Evolutionary conservation across 768 basidiomycete genomes (phyloP).

Genomic region (Podaxis sp.): DNA sequence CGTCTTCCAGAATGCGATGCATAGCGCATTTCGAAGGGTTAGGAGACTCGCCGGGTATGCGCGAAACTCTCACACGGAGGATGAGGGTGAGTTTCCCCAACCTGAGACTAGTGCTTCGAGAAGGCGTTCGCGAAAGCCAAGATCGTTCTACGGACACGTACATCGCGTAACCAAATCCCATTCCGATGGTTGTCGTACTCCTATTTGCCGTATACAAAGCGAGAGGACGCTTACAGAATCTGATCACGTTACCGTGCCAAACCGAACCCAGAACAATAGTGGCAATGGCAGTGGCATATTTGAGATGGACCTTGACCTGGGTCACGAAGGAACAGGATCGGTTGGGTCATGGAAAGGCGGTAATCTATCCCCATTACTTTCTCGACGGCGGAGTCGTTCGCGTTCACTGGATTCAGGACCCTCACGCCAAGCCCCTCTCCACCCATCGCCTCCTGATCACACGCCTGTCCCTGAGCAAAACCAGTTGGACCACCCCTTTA

Average conservation of each 20-base stretch:
- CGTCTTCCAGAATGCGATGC: slow-evolving; percentile 58
- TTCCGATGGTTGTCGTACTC: slow-evolving; percentile 26
- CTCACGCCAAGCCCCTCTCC: slow-evolving; percentile 21
- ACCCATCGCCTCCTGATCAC: slow-evolving; percentile 21
- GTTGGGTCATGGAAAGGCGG: slow-evolving; percentile 20
- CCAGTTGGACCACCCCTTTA: slow-evolving; percentile 41
- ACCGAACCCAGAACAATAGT: slow-evolving; percentile 13
- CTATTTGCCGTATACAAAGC: slow-evolving; percentile 63
- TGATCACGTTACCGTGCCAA: slow-evolving; percentile 20
- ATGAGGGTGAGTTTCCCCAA: slow-evolving; percentile 42
- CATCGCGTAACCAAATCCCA: slow-evolving; percentile 38
- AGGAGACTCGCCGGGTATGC: slow-evolving; percentile 44
- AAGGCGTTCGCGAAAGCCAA: slow-evolving; percentile 23
- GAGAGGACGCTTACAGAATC: slow-evolving; percentile 44
- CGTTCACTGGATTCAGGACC: slow-evolving; percentile 33
- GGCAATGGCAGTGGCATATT: slow-evolving; percentile 32
- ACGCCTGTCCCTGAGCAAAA: slow-evolving; percentile 29
- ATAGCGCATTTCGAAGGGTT: slow-evolving; percentile 73
- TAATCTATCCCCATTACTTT: slow-evolving; percentile 26
- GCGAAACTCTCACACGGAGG: slow-evolving; percentile 41
- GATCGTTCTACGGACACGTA: slow-evolving; percentile 37
- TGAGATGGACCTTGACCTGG: slow-evolving; percentile 37
- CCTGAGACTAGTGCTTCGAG: slow-evolving; percentile 21
- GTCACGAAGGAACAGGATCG: slow-evolving; percentile 13
- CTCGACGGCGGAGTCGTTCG: slow-evolving; percentile 42